Conservation (phyloP, 495 filamentous ascomycete species). For the Penicillium mononematosum region DNA sequence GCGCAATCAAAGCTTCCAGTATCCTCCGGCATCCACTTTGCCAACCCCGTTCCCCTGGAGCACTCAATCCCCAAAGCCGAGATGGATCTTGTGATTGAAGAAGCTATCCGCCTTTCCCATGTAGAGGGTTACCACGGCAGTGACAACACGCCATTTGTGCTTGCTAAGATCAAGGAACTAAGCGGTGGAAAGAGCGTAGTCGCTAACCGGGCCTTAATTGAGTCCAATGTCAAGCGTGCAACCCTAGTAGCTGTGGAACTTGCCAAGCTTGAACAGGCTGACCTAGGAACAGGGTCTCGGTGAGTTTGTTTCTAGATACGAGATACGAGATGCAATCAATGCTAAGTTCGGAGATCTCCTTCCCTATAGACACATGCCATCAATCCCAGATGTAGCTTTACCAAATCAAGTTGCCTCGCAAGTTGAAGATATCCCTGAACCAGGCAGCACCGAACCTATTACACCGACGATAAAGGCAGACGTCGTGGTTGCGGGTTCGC, state of each 20-base stretch:
- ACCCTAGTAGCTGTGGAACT: slow-evolving; percentile 78
- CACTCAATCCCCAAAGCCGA: slow-evolving; percentile 66
- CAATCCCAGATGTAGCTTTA: slow-evolving; percentile 27
- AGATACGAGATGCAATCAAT: slow-evolving; percentile 18
- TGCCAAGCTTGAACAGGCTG: slow-evolving; percentile 55
- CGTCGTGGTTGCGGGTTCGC: slow-evolving; percentile 82
- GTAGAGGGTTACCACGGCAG: slow-evolving; percentile 67
- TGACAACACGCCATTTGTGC: slow-evolving; percentile 85
- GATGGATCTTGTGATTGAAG: slow-evolving; percentile 71
- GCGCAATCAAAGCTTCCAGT: slow-evolving; percentile 64
- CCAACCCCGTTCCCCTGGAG: slow-evolving; percentile 79
- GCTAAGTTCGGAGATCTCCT: slow-evolving; percentile 38
- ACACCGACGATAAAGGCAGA: slow-evolving; percentile 43
- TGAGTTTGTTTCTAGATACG: slow-evolving; percentile 37
- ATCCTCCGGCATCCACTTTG: slow-evolving; percentile 74
- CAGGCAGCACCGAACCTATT: slow-evolving; percentile 8
- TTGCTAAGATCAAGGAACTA: slow-evolving; percentile 76
- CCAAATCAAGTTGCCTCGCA: slow-evolving; percentile 30
- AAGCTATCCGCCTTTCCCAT: slow-evolving; percentile 70
- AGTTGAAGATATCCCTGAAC: slow-evolving; percentile 13
- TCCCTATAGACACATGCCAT: slow-evolving; percentile 45
- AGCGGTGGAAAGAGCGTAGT: slow-evolving; percentile 68
- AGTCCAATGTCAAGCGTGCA: slow-evolving; percentile 76
- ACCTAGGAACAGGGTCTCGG: slow-evolving; percentile 33
- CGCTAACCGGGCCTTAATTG: slow-evolving; percentile 76